A percentile compares a stretch with the other conserved stretches of the same genome.
These are phyloP conservation scores for Lipomyces sp. DNA, from an alignment of 805 yeast species.

Conservation along the genomic window DNA sequence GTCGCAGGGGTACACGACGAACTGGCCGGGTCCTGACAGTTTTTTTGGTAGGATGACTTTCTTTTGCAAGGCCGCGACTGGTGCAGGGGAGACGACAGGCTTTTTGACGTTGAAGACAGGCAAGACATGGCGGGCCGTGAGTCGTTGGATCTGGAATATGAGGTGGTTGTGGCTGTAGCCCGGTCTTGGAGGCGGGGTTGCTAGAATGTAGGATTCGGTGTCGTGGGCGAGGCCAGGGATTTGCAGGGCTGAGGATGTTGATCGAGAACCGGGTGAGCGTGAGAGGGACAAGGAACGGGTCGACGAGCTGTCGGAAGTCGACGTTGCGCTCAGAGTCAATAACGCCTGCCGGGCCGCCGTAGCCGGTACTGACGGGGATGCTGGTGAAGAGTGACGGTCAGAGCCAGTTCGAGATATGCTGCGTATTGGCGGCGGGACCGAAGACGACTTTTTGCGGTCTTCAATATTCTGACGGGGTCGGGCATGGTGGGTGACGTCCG, in stretches of 20 bases:
- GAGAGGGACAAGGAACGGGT: not conserved
- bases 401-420: not conserved
- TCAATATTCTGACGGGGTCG: not conserved
- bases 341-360: not conserved
- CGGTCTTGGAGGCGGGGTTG: constrained; percentile 26
- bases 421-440: not conserved
- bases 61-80: constrained; percentile 4
- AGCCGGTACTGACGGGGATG: no score
- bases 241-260: constrained; percentile 4
- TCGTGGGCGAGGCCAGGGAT: not conserved
- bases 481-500: not conserved
- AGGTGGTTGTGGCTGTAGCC: constrained; percentile 14
- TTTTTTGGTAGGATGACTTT: constrained; percentile 60
- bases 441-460: constrained; percentile 4
- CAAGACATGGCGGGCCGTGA: constrained; percentile 11
- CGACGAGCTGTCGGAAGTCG: constrained; percentile 12
- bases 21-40: constrained; percentile 64
- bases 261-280: not conserved
- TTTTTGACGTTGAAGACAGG: constrained; percentile 19
- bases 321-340: not conserved
- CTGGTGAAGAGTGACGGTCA: not conserved
- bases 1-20: constrained; percentile 43
- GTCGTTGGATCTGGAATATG: constrained; percentile 24
- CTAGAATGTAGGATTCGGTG: constrained; percentile 20
- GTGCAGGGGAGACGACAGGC: not conserved